Evolutionary conservation across 768 basidiomycete species (phyloP), one percentile per base, ranked within the genome.

Genomic region (Infundibulicybe gibba): DNA sequence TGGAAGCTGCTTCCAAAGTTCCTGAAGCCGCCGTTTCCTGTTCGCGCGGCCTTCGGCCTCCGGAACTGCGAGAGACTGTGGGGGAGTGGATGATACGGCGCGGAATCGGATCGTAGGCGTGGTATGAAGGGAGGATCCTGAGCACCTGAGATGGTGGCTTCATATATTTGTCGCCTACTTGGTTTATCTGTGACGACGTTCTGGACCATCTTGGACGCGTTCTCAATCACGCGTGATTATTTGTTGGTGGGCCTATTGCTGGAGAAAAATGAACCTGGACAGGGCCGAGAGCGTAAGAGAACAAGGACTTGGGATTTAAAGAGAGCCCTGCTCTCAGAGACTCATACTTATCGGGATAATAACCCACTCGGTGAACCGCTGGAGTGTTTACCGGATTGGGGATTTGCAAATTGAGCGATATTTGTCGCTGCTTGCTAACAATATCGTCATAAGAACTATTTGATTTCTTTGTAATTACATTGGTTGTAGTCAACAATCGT

Each of bases 11-110:
- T 70, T 67, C 85, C 88, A 92, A 25, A 91, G 62, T 40, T 74
- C 74, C 45, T 74, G 72, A 43, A 90, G 62, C 41, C 81, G 76
- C 41, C 68, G 69, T 60, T 85, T 82, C 32, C 89, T 71, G 51
- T 70, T 68, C 50, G 77, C 80, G 52, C 68, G 65, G 32, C 86
- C 85, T 65, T 94, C 90, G 32, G 64, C 67, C 45, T 69, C 67
- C 74, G 79, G 57, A 86, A 91, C 50, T 83, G 85, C 32, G 69
- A 62, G 40, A 94, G 74, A 40, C 74, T 77, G 51, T 73, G 54
- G 62, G 82, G 55, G 61, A 58, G 47, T 62, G 64, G 61, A 53
- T 66, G 60, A 59, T 64, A 56, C 61, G 66, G 45, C 64, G 66
- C 57, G 44, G 74, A 62, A 62, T 85, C 83, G 20, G 79, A 80